These are phyloP conservation scores for Hermanozyma aechmeae DNA, from an alignment of 805 yeast genomes.

Conservation along the genomic window DNA sequence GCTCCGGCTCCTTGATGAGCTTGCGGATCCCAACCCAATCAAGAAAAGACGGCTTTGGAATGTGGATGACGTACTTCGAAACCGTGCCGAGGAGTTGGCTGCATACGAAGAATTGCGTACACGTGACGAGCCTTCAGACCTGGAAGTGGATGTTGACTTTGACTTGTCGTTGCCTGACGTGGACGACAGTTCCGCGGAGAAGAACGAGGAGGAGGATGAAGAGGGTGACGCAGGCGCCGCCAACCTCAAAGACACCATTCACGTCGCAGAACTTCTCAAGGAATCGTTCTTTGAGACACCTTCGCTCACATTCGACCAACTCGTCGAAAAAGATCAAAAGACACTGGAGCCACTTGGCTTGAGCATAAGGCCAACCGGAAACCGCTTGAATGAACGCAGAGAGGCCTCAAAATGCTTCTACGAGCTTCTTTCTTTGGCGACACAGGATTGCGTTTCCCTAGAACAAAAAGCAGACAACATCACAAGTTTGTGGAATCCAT, in stretches of 20 bases:
- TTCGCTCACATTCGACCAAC: constrained; percentile 22
- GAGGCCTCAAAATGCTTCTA: constrained; percentile 72
- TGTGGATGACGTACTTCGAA: constrained; percentile 12
- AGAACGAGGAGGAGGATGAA: constrained; percentile 10
- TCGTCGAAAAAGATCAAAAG: constrained; percentile 28
- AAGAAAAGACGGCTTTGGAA: constrained; percentile 23
- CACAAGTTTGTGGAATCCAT: constrained; percentile 48
- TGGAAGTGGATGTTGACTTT: constrained; percentile 17
- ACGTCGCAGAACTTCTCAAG: constrained; percentile 42
- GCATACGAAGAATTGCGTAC: not conserved
- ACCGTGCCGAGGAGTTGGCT: not conserved
- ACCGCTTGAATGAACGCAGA: constrained; percentile 24
- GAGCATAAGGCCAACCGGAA: constrained; percentile 11
- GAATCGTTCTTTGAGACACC: constrained; percentile 15
- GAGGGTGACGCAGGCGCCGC: constrained; percentile 14
- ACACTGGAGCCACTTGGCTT: constrained; percentile 9
- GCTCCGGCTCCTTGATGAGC: constrained; percentile 23
- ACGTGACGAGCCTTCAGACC: constrained; percentile 11
- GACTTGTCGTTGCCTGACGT: constrained; percentile 18
- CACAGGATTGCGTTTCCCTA: constrained; percentile 58
- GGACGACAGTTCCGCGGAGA: constrained; percentile 12
- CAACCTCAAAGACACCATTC: constrained; percentile 40
- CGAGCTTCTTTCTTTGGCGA: constrained; percentile 74
- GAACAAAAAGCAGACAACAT: constrained; percentile 38
- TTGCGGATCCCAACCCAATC: constrained; percentile 17